Evolutionary conservation across 345 rosid species (phyloP), one percentile per base, ranked within the genome.

Genomic region (Salix viminalis): DNA sequence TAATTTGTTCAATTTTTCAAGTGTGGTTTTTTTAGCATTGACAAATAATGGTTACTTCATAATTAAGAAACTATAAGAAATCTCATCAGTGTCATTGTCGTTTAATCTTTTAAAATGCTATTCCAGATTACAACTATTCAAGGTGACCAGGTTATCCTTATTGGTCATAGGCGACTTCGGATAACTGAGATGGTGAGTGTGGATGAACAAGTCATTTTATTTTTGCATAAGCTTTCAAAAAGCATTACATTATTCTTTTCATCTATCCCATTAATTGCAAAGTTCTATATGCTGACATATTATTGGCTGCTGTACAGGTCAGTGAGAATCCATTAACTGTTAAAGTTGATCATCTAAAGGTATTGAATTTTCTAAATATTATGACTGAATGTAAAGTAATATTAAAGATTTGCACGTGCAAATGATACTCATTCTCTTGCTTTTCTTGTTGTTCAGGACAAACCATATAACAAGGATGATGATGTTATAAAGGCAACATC

Each of bases 321-420:
- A 87, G 90, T 44, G 97, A 94, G 80, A 96, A 92, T 74, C 98
- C 98, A 70, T 94, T 96, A 74, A 94, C 93, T 2, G 97, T 96
- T 85, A 96, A 90, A 87, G 96, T 94, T 32, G 99, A 96, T 85
- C 99, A 96, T 86, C 88, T 96, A 65, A 96, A 94, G 97, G 99
- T 86, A 82, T 71, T 60, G 26, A 56, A 13, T 28, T 71, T 54
- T 50, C 68, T 54, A 62, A 77, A 48, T 60, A 69, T 65, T 12
- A 61, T 60, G 7, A 26, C 67, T 68, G n/a, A 23, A 52, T 68
- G 28, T 52, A n/a, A 32, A 76, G 34, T 16, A n/a, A 24, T 72
- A 18, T 32, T 50, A 30, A 44, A 32, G 48, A 10, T 48, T 73
- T 37, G 11, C 56, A 67, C 39, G 5, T 15, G 26, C 21, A 36